Conservation (phyloP, 257 asterid genomes). For the Haberlea rhodopensis region DNA sequence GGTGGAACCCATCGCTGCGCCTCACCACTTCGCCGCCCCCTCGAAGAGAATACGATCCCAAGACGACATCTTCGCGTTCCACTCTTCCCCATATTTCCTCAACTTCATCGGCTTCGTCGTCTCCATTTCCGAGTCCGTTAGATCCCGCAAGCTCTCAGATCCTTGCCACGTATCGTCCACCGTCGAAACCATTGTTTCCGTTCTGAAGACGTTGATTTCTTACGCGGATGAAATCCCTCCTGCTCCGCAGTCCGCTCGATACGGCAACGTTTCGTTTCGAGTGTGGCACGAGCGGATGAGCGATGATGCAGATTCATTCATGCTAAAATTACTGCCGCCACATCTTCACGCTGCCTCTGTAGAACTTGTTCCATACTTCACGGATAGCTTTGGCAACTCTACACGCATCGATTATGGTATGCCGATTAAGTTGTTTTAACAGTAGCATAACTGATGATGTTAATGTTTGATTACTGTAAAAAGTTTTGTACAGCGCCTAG, state of each 20-base stretch:
- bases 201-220: constrained; percentile 28
- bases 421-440: background rate
- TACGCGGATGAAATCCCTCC: constrained; percentile 44
- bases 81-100: constrained; percentile 28
- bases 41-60: constrained; percentile 32
- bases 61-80: constrained; percentile 37
- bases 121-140: constrained; percentile 40
- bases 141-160: constrained; percentile 42
- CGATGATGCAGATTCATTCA: constrained; percentile 34
- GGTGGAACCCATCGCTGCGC: constrained; percentile 32
- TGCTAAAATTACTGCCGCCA: constrained; percentile 28
- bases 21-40: constrained; percentile 35
- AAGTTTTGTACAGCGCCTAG: background rate
- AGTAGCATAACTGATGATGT: no score
- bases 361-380: constrained; percentile 44
- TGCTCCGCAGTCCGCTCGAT: constrained; percentile 39
- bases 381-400: constrained; percentile 49
- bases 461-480: no score
- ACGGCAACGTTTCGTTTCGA: constrained; percentile 44
- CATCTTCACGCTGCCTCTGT: constrained; percentile 27
- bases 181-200: constrained; percentile 25
- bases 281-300: constrained; percentile 47
- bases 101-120: constrained; percentile 44
- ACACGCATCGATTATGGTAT: constrained; percentile 52
- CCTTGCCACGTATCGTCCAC: constrained; percentile 36